Conservation (phyloP, 352 stramenopile species). For the Pilasporangium apinafurcum region DNA sequence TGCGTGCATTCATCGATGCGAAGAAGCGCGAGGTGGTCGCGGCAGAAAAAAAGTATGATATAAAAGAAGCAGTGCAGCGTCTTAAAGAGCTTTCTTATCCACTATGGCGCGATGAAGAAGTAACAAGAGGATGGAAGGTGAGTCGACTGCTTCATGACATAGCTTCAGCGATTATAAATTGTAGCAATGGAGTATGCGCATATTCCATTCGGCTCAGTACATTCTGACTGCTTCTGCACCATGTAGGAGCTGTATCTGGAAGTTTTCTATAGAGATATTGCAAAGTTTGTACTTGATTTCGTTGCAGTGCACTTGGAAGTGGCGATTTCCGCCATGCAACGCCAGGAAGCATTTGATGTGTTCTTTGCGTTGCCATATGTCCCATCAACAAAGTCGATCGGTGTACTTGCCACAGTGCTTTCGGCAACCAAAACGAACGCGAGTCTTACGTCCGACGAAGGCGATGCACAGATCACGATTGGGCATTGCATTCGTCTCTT, state of each 20-base stretch:
- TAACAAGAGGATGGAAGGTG: constrained; percentile 45
- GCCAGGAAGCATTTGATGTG: constrained; percentile 33
- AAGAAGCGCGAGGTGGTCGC: constrained; percentile 35
- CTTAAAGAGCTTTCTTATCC: constrained; percentile 32
- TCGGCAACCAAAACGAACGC: constrained; percentile 7
- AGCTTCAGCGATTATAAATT: too few species aligned
- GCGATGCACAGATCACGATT: constrained; percentile 28
- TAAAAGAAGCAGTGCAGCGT: constrained; percentile 14
- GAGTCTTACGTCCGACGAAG: background rate
- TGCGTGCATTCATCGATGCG: constrained; percentile 43
- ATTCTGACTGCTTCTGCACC: too few species aligned
- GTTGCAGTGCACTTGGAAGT: constrained; percentile 42
- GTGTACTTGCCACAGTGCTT: constrained; percentile 29
- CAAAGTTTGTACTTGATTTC: constrained; percentile 43
- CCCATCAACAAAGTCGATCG: constrained; percentile 22
- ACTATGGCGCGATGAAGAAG: constrained; percentile 17
- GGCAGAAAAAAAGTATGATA: constrained; percentile 44
- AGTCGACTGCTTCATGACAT: too few species aligned
- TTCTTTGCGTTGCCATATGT: constrained; percentile 44
- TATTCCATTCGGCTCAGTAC: too few species aligned
- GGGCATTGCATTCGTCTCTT: constrained; percentile 42
- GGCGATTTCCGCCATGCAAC: constrained; percentile 38
- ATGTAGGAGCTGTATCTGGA: constrained; percentile 43
- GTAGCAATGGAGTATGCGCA: too few species aligned
- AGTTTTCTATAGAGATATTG: constrained; percentile 48